Evolutionary conservation across 768 basidiomycete species (phyloP).

Genomic region (Lactarius sanguifluus): DNA sequence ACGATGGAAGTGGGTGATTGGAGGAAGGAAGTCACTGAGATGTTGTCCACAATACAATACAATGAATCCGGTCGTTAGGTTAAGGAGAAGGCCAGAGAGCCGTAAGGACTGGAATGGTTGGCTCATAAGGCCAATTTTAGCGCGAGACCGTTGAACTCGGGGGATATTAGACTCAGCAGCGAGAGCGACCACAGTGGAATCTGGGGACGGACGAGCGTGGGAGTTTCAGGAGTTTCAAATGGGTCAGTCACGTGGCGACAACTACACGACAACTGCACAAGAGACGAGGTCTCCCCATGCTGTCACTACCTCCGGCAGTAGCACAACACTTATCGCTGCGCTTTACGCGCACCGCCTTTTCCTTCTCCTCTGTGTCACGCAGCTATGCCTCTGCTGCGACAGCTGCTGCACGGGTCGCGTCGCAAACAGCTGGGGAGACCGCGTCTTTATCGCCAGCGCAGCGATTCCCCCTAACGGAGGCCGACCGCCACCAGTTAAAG

Average conservation of each 20-base stretch:
- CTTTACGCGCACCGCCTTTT: neutral
- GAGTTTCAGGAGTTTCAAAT: too few relatives aligned
- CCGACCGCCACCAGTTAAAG: conserved; percentile 62
- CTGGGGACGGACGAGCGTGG: too few relatives aligned
- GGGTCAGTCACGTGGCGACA: neutral
- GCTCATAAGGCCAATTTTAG: too few relatives aligned
- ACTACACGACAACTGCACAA: neutral
- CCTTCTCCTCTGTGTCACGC: neutral
- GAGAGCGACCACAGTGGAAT: neutral
- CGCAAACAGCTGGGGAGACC: neutral
- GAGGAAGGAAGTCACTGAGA: too few relatives aligned
- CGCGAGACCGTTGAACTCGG: too few relatives aligned
- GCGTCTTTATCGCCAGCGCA: conserved; percentile 21
- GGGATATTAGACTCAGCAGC: neutral
- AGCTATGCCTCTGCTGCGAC: conserved; percentile 22
- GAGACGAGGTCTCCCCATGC: neutral
- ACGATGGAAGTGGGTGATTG: too few relatives aligned
- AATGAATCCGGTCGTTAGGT: neutral
- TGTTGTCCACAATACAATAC: too few relatives aligned
- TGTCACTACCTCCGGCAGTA: neutral
- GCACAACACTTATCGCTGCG: neutral
- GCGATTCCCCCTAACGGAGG: conserved; percentile 49
- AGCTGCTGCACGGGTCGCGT: conserved; percentile 3
- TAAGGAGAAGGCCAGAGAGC: neutral
- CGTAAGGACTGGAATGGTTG: neutral